Evolutionary conservation across 1,284 basidiomycete genomes (phyloP).

Genomic region (Cryptococcus jaspeensis): DNA sequence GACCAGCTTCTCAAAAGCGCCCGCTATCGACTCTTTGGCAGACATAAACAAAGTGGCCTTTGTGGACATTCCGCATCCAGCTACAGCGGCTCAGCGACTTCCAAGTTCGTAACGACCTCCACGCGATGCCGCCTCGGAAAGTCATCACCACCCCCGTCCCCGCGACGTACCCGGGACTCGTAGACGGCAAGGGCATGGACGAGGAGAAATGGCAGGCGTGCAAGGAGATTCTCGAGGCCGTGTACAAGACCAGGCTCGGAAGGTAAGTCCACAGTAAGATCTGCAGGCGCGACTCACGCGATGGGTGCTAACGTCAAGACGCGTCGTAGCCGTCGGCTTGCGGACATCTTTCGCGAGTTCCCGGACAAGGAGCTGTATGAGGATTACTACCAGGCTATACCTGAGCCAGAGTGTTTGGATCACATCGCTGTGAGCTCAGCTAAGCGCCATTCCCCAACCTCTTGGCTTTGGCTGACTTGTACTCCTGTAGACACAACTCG

Average conservation of each 20-base stretch:
- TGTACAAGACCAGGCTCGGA: constrained; percentile 43
- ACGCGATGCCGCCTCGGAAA: constrained; percentile 26
- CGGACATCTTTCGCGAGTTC: constrained; percentile 42
- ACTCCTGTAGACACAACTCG: constrained; percentile 31
- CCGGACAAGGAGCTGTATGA: constrained; percentile 40
- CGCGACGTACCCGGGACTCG: constrained; percentile 30
- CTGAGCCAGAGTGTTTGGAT: constrained; percentile 48
- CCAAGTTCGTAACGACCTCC: neutral
- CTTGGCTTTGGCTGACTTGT: neutral
- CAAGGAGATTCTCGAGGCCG: constrained; percentile 38
- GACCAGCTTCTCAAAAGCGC: too few species aligned
- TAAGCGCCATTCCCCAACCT: neutral
- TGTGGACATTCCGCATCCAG: neutral
- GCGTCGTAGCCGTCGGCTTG: constrained; percentile 31
- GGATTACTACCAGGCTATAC: constrained; percentile 49
- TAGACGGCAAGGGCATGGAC: constrained; percentile 30
- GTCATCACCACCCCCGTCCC: constrained; percentile 23
- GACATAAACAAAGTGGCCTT: too few species aligned
- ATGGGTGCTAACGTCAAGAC: neutral
- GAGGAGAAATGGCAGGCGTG: constrained; percentile 40
- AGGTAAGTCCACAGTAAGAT: constrained; percentile 27
- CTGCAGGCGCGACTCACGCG: neutral
- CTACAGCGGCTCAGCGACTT: neutral
- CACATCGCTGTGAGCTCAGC: constrained; percentile 40
- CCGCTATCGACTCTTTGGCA: too few species aligned